Evolutionary conservation across 371 early-diverging fungal genomes (phyloP), one percentile per base, ranked within the genome.

Genomic region (Mucor racemosus): DNA sequence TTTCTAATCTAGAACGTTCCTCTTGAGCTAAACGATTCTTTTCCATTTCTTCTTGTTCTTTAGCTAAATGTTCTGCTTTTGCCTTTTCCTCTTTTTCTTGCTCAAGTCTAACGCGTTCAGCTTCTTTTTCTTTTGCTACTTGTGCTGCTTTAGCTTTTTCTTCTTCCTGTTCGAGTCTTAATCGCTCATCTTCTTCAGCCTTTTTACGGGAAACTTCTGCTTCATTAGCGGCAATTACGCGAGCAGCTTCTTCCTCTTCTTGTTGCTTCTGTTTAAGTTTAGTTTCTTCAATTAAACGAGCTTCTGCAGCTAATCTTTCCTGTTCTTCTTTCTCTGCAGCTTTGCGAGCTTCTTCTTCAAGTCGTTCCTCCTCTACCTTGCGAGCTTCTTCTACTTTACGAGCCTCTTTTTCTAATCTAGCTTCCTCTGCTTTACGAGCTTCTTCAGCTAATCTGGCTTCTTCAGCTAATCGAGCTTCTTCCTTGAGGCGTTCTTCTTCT

Each of bases 211-310:
- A 46, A n/a, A 34, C 53, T 33, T 66, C 66, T 14, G 46, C 46
- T 53, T 53, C 31, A 3, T 53, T 53, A 46, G 65, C 60, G 26
- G 66, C 69, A 53, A 13, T 31, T 11, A 53, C 19, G 26, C 53
- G 53, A 31, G 53, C 53, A 5, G 53, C 53, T 26, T 69, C 67
- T 26, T 82, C 78, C 31, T 78, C 76, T 39, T 57, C 38, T 21
- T 64, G 7, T 36, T 46, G 63, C 7, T 55, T 35, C 35, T 64
- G 56, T 14, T 64, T 56, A 5, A 35, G 14, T 4, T 44, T 56
- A 5, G 35, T 48, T 42, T 67, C 67, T 10, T 67, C 58, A 33
- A 39, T 36, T 14, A 31, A 17, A 15, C 42, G 66, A 17, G 41
- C 46, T 57, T 54, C 39, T 40, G 63, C 73, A 5, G 65, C 73